Evolutionary conservation across 139 green algal genomes (phyloP), one percentile per base, ranked within the genome.

Genomic region (Chlamydomonas eustigma): DNA sequence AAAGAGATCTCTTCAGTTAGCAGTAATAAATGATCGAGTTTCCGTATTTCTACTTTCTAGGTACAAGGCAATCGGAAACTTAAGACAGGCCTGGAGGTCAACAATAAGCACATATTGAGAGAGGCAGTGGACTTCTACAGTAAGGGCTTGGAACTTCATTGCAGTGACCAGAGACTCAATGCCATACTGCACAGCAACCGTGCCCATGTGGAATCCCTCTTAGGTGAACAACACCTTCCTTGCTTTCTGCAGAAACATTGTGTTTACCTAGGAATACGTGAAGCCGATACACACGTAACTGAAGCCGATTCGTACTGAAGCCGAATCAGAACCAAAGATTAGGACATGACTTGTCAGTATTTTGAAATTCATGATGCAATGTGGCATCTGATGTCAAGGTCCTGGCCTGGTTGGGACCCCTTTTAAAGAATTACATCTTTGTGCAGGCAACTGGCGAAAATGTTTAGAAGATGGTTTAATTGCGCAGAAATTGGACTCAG

Each of bases 111-210:
- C 33, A 90, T 91, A 65, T 71, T 96, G 69, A 81, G 87, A 0
- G 85, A 95, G 80, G 89, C 92, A 0, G 77, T 93, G 0, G 81
- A 90, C 3, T 86, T 89, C 28, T 97, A 97, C 64, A 88, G 65
- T 28, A 78, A 93, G 51, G 69, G 76, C n/a, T 30, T 81, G 37
- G 36, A 39, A 2, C 36, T 73, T 39, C 32, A 50, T 1, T 65
- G 69, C 28, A 24, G 2, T 1, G 39, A 77, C 31, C 34, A 38
- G 8, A 72, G 72, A 37, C 51, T 81, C 6, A 73, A 76, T 32
- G 24, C 69, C 0, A 51, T 88, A 3, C 79, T 96, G 36, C 76
- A 76, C 73, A 85, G 79, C 84, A 97, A 97, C 73, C 77, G 90
- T 4, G 87, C 92, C 0, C 92, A 97, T n/a, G 90, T 89, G 25